phyloP scores from a whole-genome alignment of 805 yeast genomes.

The Myxozyma udenii region DNA sequence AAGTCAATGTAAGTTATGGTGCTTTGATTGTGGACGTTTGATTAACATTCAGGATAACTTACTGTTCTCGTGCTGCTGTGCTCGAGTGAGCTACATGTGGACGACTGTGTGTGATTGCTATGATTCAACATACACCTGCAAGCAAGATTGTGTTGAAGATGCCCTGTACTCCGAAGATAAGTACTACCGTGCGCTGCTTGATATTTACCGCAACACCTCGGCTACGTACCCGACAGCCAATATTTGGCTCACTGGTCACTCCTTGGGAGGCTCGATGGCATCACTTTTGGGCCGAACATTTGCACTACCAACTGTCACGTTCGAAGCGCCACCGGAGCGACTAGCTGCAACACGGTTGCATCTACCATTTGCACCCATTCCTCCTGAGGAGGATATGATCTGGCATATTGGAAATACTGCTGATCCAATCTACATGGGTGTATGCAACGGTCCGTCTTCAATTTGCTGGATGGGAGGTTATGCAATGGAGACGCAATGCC shows the following conservation, averaged over 20 bases:
- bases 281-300: constrained; percentile 81
- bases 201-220: constrained; percentile 73
- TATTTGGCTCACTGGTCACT: constrained; percentile 94
- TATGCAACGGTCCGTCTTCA: constrained; percentile 91
- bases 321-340: constrained; percentile 91
- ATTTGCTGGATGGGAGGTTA: constrained; percentile 90
- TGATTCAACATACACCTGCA: constrained; percentile 76
- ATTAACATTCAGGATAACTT: constrained; percentile 59
- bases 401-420: constrained; percentile 98
- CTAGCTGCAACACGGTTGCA: constrained; percentile 82
- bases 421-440: constrained; percentile 95
- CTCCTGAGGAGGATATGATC: constrained; percentile 71
- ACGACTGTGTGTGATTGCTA: constrained; percentile 95
- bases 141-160: constrained; percentile 79
- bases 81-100: constrained; percentile 90
- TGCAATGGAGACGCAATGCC: constrained; percentile 97
- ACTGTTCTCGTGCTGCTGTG: constrained; percentile 93
- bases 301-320: constrained; percentile 86
- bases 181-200: constrained; percentile 77
- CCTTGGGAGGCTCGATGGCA: constrained; percentile 87
- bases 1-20: constrained; percentile 47
- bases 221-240: constrained; percentile 63
- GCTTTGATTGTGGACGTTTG: not conserved
- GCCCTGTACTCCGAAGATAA: constrained; percentile 74
- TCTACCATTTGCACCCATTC: constrained; percentile 78